phyloP scores from a whole-genome alignment of 352 stramenopile genomes.

The Pythium brassicae region DNA sequence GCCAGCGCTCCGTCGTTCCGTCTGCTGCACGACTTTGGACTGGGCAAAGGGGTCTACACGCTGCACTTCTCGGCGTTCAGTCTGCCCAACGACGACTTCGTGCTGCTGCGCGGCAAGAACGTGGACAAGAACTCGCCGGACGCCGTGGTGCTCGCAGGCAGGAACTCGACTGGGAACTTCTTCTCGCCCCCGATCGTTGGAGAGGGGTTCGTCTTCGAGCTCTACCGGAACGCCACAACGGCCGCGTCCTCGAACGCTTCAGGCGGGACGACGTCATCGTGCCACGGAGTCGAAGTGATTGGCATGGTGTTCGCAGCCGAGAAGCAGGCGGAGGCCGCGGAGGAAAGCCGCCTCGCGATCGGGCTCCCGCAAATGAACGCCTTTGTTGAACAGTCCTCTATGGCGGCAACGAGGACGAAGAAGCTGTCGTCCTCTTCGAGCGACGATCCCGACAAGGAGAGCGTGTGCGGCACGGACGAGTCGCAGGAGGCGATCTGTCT shows the following conservation, averaged over 20 bases:
- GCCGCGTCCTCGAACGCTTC: constrained; percentile 1
- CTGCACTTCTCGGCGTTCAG: constrained; percentile 54
- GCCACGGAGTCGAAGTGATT: constrained; percentile 49
- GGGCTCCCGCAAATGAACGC: constrained; percentile 14
- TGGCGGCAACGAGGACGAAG: constrained; percentile 8
- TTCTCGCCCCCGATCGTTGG: constrained; percentile 45
- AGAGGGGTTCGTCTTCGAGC: constrained; percentile 38
- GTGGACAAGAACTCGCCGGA: constrained; percentile 11
- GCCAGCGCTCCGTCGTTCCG: constrained; percentile 27
- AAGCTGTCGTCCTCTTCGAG: constrained; percentile 3
- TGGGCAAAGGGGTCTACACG: constrained; percentile 53
- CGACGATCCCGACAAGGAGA: constrained; percentile 37
- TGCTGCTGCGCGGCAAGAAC: constrained; percentile 36
- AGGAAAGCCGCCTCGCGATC: constrained; percentile 17
- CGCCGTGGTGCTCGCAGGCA: constrained; percentile 27
- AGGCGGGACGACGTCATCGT: constrained; percentile 14
- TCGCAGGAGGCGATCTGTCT: constrained; percentile 64
- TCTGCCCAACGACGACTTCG: constrained; percentile 38
- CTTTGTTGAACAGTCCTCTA: background rate
- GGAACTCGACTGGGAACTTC: constrained; percentile 50
- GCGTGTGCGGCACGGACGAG: constrained; percentile 62
- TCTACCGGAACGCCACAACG: constrained; percentile 20
- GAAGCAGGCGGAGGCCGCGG: constrained; percentile 20
- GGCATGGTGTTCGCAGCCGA: constrained; percentile 39
- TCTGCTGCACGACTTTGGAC: constrained; percentile 39